Evolutionary conservation across 2,329 filamentous ascomycete genomes (phyloP).

Genomic region (Orbilia javanica): DNA sequence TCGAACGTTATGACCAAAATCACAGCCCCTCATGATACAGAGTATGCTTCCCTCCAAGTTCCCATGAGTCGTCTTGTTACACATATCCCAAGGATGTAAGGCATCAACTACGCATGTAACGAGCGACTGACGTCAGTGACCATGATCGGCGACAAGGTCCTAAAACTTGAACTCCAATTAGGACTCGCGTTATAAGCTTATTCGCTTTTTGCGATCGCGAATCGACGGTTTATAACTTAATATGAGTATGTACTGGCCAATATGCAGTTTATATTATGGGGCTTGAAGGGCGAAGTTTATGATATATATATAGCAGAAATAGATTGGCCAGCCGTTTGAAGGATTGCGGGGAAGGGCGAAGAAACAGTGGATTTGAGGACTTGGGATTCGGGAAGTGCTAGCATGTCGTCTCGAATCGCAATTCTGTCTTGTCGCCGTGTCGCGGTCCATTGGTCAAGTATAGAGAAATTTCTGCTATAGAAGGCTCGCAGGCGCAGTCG

Average conservation of each 20-base stretch:
- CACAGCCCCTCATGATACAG: not conserved
- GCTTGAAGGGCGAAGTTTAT: conserved; percentile 8
- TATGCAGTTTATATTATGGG: not conserved
- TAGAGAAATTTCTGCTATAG: not conserved
- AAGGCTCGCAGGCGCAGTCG: not conserved
- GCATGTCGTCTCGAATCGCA: not conserved
- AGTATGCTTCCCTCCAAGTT: too few relatives aligned
- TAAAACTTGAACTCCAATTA: not conserved
- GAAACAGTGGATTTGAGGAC: not conserved
- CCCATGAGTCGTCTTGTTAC: conserved; percentile 7
- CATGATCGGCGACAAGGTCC: not conserved
- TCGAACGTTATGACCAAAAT: not conserved
- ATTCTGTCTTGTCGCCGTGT: not conserved
- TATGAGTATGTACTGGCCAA: not conserved
- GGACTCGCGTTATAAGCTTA: conserved; percentile 9
- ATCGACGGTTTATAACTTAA: not conserved
- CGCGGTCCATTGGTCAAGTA: not conserved
- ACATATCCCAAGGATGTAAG: not conserved
- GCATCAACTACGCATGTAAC: not conserved
- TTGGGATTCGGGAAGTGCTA: not conserved
- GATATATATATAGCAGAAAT: not conserved
- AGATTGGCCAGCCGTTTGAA: not conserved
- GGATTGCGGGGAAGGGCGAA: not conserved
- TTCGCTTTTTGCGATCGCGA: conserved; percentile 25
- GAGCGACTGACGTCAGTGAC: conserved; percentile 8